Conservation (phyloP, 202 grass and related monocot species). For the Zizania palustris region DNA sequence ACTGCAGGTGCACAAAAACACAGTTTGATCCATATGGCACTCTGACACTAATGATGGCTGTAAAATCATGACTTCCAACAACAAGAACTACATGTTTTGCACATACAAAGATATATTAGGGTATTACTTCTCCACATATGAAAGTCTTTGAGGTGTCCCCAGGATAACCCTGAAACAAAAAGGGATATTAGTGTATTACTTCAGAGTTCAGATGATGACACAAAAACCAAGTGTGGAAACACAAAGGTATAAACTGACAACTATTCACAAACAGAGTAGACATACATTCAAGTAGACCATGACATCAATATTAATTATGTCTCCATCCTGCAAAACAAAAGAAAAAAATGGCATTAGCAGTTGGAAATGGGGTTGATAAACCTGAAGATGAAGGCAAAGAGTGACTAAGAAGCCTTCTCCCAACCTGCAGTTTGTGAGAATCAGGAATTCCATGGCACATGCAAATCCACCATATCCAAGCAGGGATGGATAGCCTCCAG, state of each 20-base stretch:
- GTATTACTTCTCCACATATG: constrained; percentile 90
- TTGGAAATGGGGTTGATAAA: neutral
- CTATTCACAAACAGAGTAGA: constrained; percentile 24
- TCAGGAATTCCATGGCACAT: constrained; percentile 95
- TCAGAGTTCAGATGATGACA: constrained; percentile 25
- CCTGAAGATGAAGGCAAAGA: neutral
- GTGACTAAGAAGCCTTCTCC: constrained; percentile 20
- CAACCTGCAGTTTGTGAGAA: constrained; percentile 64
- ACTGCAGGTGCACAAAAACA: neutral
- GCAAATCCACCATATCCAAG: constrained; percentile 88
- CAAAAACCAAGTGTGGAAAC: constrained; percentile 18
- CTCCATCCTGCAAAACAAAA: constrained; percentile 71
- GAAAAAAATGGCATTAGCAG: neutral
- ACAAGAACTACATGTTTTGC: constrained; percentile 13
- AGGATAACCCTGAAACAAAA: constrained; percentile 76
- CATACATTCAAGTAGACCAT: constrained; percentile 90
- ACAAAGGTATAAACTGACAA: constrained; percentile 4
- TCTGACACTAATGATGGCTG: neutral
- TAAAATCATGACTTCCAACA: neutral
- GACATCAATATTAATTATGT: constrained; percentile 89
- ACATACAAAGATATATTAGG: constrained; percentile 22
- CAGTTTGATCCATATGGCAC: neutral
- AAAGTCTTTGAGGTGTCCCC: constrained; percentile 97
- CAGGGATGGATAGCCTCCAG: constrained; percentile 89
- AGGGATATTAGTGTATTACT: constrained; percentile 17